A percentile compares a stretch with the other conserved stretches of the same genome.
These are phyloP conservation scores for Vitis riparia DNA, from an alignment of 164 flowering plant species.

Conservation along the genomic window DNA sequence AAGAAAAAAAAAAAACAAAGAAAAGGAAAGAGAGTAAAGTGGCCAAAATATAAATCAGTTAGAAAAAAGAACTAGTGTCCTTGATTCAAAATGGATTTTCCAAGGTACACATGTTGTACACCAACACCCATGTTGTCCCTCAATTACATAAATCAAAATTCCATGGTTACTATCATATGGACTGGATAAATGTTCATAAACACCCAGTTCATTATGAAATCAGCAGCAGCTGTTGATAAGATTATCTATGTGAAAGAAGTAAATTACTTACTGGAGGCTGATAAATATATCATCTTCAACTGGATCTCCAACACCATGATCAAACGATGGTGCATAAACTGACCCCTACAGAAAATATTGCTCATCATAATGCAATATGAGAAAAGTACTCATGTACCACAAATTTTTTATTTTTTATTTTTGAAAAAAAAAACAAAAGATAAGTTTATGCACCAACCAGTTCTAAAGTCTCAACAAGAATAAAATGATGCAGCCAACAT, in stretches of 20 bases:
- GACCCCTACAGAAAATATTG: constrained; percentile 54
- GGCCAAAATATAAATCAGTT: too few species aligned
- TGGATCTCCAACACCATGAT: constrained; percentile 96
- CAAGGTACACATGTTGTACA: too few species aligned
- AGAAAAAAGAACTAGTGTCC: too few species aligned
- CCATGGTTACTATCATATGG: neutral
- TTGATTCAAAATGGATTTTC: too few species aligned
- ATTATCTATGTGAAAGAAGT: neutral
- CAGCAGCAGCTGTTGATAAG: neutral
- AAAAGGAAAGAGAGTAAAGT: too few species aligned
- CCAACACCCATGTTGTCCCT: neutral
- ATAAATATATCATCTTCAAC: constrained; percentile 88
- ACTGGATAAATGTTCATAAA: too few species aligned
- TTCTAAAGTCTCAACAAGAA: neutral
- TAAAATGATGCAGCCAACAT: neutral
- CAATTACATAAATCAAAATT: neutral
- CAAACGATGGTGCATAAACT: constrained; percentile 87
- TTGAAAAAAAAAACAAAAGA: neutral
- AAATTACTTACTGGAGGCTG: constrained; percentile 64
- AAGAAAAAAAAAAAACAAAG: too few species aligned
- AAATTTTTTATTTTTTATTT: too few species aligned
- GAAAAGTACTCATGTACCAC: neutral
- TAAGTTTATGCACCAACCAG: neutral
- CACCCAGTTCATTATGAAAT: neutral
- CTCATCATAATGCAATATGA: constrained; percentile 11